Percentiles rank a stretch among this genome's conserved stretches.
These are phyloP conservation scores for Uronychia binucleata DNA, from an alignment of 73 alveolate genomes.

Conservation along the genomic window DNA sequence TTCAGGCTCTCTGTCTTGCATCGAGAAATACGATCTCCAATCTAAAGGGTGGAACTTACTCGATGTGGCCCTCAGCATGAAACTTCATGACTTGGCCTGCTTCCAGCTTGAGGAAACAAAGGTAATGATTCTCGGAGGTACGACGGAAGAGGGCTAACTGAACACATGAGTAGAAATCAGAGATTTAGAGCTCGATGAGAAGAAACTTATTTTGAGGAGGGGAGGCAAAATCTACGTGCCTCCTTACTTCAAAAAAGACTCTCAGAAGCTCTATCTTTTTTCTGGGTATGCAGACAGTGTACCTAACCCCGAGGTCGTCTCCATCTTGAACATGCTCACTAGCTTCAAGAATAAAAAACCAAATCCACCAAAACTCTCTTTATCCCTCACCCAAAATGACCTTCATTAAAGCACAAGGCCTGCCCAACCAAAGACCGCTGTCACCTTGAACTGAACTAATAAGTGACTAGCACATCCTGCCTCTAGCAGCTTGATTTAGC, in stretches of 20 bases:
- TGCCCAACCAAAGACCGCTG: no score
- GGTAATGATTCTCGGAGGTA: neutral
- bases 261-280: conserved; percentile 26
- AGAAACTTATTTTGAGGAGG: conserved; percentile 7
- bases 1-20: conserved; percentile 18
- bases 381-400: no score
- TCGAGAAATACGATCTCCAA: conserved; percentile 30
- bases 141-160: neutral
- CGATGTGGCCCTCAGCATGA: neutral
- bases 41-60: conserved; percentile 13
- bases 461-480: no score
- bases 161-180: conserved; percentile 24
- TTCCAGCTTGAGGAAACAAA: neutral
- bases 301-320: conserved; percentile 34
- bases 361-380: no score
- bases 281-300: conserved; percentile 56
- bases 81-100: neutral
- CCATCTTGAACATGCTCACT: no score
- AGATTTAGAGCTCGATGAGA: conserved; percentile 44
- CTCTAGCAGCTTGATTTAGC: no score
- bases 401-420: no score
- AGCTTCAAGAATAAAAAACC: no score
- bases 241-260: conserved; percentile 31
- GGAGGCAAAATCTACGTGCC: conserved; percentile 60
- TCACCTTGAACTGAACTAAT: no score